Conservation (phyloP, 2,329 filamentous ascomycete genomes). For the Laburnicola sp. region DNA sequence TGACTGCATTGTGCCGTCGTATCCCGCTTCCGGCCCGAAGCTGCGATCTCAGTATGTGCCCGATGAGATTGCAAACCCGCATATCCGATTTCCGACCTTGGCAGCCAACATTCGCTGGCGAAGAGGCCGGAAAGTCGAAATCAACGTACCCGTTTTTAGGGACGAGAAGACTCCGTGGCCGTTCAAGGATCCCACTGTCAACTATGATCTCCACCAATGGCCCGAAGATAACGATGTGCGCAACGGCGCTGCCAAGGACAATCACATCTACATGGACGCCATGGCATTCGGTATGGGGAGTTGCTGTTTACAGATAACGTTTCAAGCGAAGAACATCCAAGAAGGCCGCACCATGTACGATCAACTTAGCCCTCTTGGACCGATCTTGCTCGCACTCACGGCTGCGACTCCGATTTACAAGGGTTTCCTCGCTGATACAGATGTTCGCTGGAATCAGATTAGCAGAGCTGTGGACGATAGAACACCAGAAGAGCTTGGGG, state of each 20-base stretch:
- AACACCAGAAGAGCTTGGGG: slow-evolving; percentile 87
- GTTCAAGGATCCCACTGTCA: slow-evolving; percentile 91
- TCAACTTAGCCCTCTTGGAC: slow-evolving; percentile 88
- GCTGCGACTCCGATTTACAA: slow-evolving; percentile 97
- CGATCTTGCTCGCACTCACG: slow-evolving; percentile 89
- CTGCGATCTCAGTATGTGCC: slow-evolving; percentile 93
- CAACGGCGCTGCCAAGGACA: slow-evolving; percentile 83
- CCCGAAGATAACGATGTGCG: slow-evolving; percentile 95
- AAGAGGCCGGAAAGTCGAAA: slow-evolving; percentile 87
- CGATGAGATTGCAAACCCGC: slow-evolving; percentile 94
- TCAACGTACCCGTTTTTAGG: slow-evolving; percentile 91
- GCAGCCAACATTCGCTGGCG: slow-evolving; percentile 92
- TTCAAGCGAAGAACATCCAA: slow-evolving; percentile 96
- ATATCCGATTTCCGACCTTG: slow-evolving; percentile 91
- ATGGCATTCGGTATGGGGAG: slow-evolving; percentile 99
- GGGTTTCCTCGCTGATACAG: slow-evolving; percentile 92
- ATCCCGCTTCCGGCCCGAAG: slow-evolving; percentile 78
- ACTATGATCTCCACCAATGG: slow-evolving; percentile 89
- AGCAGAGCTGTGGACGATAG: slow-evolving; percentile 88
- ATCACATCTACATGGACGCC: slow-evolving; percentile 97
- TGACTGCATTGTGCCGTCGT: slow-evolving; percentile 85
- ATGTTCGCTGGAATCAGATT: slow-evolving; percentile 98
- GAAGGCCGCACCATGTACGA: slow-evolving; percentile 94
- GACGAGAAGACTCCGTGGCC: slow-evolving; percentile 84
- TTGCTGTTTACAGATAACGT: slow-evolving; percentile 97